Percentiles rank a stretch among this genome's conserved stretches.
Evolutionary conservation across 768 basidiomycete species (phyloP).

Genomic region (Clavaria fumosa): DNA sequence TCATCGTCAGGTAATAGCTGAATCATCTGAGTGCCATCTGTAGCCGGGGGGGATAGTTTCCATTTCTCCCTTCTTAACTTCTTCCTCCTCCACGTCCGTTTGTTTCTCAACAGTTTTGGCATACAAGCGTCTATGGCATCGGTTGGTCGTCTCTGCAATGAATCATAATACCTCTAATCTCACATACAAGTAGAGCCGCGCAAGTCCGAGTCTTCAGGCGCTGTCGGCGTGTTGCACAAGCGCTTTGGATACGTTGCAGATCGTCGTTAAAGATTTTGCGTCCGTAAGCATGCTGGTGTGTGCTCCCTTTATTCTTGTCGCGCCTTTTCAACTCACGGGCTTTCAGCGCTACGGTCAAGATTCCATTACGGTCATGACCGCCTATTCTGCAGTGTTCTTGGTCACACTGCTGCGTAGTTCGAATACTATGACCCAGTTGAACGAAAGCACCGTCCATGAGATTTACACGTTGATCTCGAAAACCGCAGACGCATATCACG

Average conservation of each 20-base stretch:
- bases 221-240: constrained; percentile 59
- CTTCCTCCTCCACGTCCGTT: constrained; percentile 62
- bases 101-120: constrained; percentile 78
- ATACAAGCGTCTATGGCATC: constrained; percentile 47
- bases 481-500: constrained; percentile 67
- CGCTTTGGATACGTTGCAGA: constrained; percentile 53
- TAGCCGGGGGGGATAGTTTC: constrained; percentile 60
- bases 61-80: constrained; percentile 61
- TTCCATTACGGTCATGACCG: constrained; percentile 73
- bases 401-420: constrained; percentile 63
- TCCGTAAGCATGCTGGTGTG: constrained; percentile 59
- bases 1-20: constrained; percentile 4
- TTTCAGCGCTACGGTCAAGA: constrained; percentile 71
- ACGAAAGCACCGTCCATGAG: constrained; percentile 44
- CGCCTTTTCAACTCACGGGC: constrained; percentile 8
- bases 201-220: constrained; percentile 50
- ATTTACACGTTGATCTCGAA: constrained; percentile 50
- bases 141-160: too few species aligned
- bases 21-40: constrained; percentile 7
- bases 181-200: constrained; percentile 36
- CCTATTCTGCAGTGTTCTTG: constrained; percentile 70
- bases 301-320: constrained; percentile 4
- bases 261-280: constrained; percentile 61
- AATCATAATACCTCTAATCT: too few species aligned
- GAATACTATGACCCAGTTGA: constrained; percentile 38